A percentile compares a stretch with the other conserved stretches of the same genome.
phyloP scores from a whole-genome alignment of 2,329 filamentous ascomycete genomes.

The Arthrinium phaeospermum region DNA sequence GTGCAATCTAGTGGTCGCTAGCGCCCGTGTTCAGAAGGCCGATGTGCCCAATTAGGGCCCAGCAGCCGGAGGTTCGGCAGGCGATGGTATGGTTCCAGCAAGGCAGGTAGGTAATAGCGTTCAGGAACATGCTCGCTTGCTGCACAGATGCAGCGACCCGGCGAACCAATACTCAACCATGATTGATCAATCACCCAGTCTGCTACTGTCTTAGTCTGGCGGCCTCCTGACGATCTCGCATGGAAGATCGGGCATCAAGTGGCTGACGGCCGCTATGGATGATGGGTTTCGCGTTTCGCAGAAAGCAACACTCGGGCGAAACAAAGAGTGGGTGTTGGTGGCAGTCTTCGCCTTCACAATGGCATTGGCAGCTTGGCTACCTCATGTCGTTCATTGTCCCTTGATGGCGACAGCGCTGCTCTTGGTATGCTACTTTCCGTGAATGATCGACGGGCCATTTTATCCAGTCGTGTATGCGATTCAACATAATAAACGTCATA shows the following conservation, averaged over 20 bases:
- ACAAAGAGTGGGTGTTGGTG: background rate
- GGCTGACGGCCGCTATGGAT: background rate
- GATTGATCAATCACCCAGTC: constrained; percentile 15
- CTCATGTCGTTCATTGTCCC: background rate
- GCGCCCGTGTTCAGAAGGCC: background rate
- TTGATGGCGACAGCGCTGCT: background rate
- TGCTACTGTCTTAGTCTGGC: background rate
- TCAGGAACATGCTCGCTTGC: background rate
- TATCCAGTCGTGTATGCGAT: too few species aligned
- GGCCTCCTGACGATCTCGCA: constrained; percentile 20
- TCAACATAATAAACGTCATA: too few species aligned
- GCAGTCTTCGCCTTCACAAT: background rate
- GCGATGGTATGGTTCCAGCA: background rate
- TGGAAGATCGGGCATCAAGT: background rate
- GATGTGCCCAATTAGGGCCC: constrained; percentile 1
- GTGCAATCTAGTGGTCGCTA: background rate
- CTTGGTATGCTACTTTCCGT: too few species aligned
- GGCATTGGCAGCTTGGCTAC: background rate
- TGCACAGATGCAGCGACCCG: constrained; percentile 5
- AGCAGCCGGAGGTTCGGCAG: background rate
- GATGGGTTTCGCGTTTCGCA: background rate
- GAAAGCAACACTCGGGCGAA: background rate
- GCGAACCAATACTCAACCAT: constrained; percentile 5
- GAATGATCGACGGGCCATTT: too few species aligned
- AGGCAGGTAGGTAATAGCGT: background rate